Evolutionary conservation across 257 asterid genomes (phyloP).

Genomic region (Nicotiana benthamiana): DNA sequence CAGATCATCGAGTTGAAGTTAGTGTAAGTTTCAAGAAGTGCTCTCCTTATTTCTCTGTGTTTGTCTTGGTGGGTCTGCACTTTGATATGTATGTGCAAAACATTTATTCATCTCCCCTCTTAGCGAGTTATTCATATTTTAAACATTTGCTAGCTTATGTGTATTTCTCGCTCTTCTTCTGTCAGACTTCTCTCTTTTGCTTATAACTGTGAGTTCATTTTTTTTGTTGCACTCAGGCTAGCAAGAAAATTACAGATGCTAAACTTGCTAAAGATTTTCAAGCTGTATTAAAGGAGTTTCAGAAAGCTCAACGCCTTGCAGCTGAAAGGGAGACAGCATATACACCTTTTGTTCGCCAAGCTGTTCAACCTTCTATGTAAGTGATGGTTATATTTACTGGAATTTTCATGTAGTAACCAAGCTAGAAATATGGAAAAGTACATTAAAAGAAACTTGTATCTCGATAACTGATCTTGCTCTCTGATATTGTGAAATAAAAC

Average conservation of each 20-base stretch:
- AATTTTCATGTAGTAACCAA: neutral
- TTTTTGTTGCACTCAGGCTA: slow-evolving; percentile 41
- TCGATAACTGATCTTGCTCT: neutral
- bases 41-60: neutral
- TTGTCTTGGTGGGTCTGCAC: neutral
- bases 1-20: slow-evolving; percentile 61
- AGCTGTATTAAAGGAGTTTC: slow-evolving; percentile 86
- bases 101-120: neutral
- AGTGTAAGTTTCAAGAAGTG: slow-evolving; percentile 36
- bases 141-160: neutral
- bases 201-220: neutral
- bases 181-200: neutral
- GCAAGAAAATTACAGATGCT: slow-evolving; percentile 89
- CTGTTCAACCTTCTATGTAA: slow-evolving; percentile 58
- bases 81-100: neutral
- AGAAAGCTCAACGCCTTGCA: slow-evolving; percentile 43
- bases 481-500: neutral
- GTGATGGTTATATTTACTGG: neutral
- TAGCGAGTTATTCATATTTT: neutral
- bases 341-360: slow-evolving; percentile 51
- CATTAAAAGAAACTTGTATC: neutral
- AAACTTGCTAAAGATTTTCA: slow-evolving; percentile 96
- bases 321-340: slow-evolving; percentile 62
- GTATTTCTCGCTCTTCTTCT: neutral
- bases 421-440: neutral